phyloP scores from a whole-genome alignment of 148 eudicot genomes.

The Tetragonia tetragonoides region DNA sequence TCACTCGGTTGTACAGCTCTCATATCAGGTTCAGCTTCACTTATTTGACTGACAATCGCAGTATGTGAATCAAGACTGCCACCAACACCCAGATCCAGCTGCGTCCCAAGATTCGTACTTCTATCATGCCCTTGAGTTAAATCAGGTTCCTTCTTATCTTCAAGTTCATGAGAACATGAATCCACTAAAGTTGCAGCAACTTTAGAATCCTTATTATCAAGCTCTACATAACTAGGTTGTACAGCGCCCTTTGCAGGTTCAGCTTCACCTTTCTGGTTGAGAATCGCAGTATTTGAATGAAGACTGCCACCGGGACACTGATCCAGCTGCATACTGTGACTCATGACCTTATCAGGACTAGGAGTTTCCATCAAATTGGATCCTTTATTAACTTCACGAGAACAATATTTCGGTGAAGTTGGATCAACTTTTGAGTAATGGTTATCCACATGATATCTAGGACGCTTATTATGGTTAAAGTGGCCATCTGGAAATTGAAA shows the following conservation, averaged over 20 bases:
- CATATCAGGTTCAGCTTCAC: background rate
- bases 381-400: background rate
- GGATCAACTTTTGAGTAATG: slow-evolving; percentile 8
- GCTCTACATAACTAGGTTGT: background rate
- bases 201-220: background rate
- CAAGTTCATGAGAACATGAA: slow-evolving; percentile 1
- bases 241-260: background rate
- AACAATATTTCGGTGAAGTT: slow-evolving; percentile 2
- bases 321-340: slow-evolving; percentile 22
- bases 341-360: slow-evolving; percentile 5
- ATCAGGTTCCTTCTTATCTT: background rate
- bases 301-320: background rate
- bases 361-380: slow-evolving; percentile 5
- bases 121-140: slow-evolving; percentile 10
- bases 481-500: slow-evolving; percentile 19
- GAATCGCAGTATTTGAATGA: slow-evolving; percentile 6
- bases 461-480: slow-evolving; percentile 8
- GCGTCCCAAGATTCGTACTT: slow-evolving; percentile 14
- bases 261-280: slow-evolving; percentile 6
- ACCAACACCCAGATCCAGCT: slow-evolving; percentile 11
- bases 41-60: background rate
- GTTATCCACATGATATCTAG: background rate
- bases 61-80: slow-evolving; percentile 14
- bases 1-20: slow-evolving; percentile 1
- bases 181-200: slow-evolving; percentile 13